A percentile compares a stretch with the other conserved stretches of the same genome.
phyloP scores from a whole-genome alignment of 192 early-diverging fungal genomes.

The Phycomyces nitens region DNA sequence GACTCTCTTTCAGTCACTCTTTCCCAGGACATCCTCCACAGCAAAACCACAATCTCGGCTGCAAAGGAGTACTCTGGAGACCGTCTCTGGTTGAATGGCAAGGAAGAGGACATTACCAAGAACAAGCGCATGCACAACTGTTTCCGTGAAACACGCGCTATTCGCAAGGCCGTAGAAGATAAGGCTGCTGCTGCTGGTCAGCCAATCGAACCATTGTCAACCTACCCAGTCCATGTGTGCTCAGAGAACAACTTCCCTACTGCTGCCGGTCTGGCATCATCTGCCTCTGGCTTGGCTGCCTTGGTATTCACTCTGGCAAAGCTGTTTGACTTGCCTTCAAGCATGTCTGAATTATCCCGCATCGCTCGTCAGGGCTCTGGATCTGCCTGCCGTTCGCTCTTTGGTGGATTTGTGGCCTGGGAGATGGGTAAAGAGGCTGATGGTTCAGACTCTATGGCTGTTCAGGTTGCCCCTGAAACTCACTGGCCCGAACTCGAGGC shows the following conservation, averaged over 20 bases:
- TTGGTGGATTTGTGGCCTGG: constrained; percentile 99
- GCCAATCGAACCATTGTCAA: constrained; percentile 53
- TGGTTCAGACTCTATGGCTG: constrained; percentile 84
- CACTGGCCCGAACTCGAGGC: constrained; percentile 98
- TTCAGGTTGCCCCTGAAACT: constrained; percentile 81
- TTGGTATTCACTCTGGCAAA: constrained; percentile 79
- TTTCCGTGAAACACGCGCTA: constrained; percentile 68
- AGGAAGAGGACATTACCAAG: constrained; percentile 75
- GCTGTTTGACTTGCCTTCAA: constrained; percentile 70
- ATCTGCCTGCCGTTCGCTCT: constrained; percentile 93
- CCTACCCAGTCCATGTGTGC: constrained; percentile 75
- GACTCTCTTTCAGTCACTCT: constrained; percentile 95
- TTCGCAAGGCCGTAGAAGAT: constrained; percentile 71
- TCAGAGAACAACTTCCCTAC: constrained; percentile 99
- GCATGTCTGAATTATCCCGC: constrained; percentile 74
- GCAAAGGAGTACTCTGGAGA: constrained; percentile 60
- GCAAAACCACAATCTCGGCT: constrained; percentile 86
- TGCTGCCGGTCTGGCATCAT: constrained; percentile 96
- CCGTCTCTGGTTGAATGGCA: constrained; percentile 95
- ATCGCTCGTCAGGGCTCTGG: constrained; percentile 95
- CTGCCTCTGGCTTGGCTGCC: constrained; percentile 93
- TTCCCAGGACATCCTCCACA: constrained; percentile 92
- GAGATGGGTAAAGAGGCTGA: constrained; percentile 81
- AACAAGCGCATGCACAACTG: constrained; percentile 85
- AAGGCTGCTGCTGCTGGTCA: constrained; percentile 30